These are phyloP conservation scores for Colletotrichum costaricense DNA, from an alignment of 2,329 filamentous ascomycete species.

Conservation along the genomic window DNA sequence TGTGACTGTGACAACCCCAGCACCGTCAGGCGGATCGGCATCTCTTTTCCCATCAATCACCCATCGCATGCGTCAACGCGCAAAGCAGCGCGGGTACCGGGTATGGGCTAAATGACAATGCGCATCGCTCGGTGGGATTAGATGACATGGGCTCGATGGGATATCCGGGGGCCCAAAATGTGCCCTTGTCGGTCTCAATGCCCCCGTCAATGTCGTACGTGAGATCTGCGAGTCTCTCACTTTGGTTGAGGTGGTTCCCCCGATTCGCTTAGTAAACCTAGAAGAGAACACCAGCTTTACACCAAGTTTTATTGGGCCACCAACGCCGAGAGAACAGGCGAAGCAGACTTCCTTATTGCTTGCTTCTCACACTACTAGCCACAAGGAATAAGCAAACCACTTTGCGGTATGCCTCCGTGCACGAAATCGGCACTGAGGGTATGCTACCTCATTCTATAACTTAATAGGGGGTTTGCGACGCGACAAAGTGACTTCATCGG, in stretches of 20 bases:
- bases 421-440: not conserved
- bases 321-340: not conserved
- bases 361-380: not conserved
- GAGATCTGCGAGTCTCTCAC: not conserved
- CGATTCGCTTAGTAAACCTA: not conserved
- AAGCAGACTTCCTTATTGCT: not conserved
- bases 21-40: not conserved
- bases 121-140: not conserved
- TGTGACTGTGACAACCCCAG: not conserved
- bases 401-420: not conserved
- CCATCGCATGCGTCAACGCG: slow-evolving; percentile 15
- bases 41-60: slow-evolving; percentile 25
- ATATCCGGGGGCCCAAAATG: not conserved
- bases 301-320: not conserved
- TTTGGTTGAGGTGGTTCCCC: not conserved
- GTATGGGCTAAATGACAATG: not conserved
- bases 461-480: not conserved
- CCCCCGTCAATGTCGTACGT: not conserved
- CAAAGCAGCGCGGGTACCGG: not conserved
- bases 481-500: not conserved
- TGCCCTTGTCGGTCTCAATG: not conserved
- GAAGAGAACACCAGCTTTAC: not conserved
- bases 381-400: not conserved
- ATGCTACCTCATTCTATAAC: not conserved
- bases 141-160: slow-evolving; percentile 6